Conservation (phyloP, 257 asterid species). For the Craterostigma plantagineum region DNA sequence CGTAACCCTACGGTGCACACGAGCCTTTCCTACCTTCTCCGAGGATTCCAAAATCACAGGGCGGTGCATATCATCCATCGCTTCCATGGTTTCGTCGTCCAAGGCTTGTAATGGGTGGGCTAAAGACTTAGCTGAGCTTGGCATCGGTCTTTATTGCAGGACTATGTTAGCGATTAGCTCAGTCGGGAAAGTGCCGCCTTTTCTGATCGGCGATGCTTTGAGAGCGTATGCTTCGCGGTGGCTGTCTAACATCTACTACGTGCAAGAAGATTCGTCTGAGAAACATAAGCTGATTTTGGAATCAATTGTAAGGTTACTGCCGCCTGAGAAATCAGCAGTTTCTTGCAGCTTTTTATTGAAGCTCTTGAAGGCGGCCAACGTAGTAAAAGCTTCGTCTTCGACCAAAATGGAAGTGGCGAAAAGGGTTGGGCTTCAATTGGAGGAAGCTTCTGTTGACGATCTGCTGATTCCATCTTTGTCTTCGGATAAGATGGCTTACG, state of each 20-base stretch:
- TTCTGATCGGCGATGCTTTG: slow-evolving; percentile 59
- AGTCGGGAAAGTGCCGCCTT: slow-evolving; percentile 43
- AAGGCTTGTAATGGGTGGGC: slow-evolving; percentile 58
- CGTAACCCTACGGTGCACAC: slow-evolving; percentile 49
- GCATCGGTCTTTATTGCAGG: slow-evolving; percentile 84
- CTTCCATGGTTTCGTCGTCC: slow-evolving; percentile 20
- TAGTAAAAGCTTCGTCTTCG: slow-evolving; percentile 52
- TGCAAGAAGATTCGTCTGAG: slow-evolving; percentile 18
- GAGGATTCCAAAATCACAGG: slow-evolving; percentile 54
- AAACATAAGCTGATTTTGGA: slow-evolving; percentile 56
- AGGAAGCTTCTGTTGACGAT: slow-evolving; percentile 58
- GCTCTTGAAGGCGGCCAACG: slow-evolving; percentile 54
- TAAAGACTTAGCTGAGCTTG: slow-evolving; percentile 64
- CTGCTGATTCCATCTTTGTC: slow-evolving; percentile 42
- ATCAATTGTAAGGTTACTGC: slow-evolving; percentile 63
- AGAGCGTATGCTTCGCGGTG: slow-evolving; percentile 56
- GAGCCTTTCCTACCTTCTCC: slow-evolving; percentile 34
- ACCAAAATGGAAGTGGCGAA: slow-evolving; percentile 49
- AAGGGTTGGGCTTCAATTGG: slow-evolving; percentile 49
- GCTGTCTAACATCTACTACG: slow-evolving; percentile 45
- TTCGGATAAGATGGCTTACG: slow-evolving; percentile 17
- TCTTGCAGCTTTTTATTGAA: slow-evolving; percentile 72
- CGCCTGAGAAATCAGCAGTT: slow-evolving; percentile 51
- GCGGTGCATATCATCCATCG: slow-evolving; percentile 56
- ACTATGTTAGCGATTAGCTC: slow-evolving; percentile 71